Base-by-base conservation (phyloP, 441 rosid genomes). In the Metrosideros polymorpha region DNA sequence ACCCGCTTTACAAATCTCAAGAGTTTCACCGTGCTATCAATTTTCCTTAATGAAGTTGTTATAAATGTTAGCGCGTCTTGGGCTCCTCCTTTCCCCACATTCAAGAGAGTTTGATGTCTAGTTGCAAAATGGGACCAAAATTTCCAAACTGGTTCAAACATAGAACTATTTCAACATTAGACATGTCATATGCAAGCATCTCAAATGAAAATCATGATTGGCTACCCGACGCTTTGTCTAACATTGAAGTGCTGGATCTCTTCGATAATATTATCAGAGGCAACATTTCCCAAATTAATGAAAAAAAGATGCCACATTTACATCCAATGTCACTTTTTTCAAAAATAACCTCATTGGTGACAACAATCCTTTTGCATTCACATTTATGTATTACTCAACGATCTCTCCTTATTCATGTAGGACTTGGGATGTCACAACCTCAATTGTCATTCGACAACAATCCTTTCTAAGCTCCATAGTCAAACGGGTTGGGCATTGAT, bases 251-350 rank as follows among this genome's bases (percentile, higher is more conserved):
- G 59, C 29, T 55, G 59, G 29, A 55, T 55, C 59, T 55, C 59
- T 55, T 55, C 59, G n/a, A 55, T 55, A 9, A 55, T 55, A 55
- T 55, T 55, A 25, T 55, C 59, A 55, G 27, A 25, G 59, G 29
- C 59, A 9, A 9, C 14, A 55, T 25, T 55, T 95, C 94, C 12
- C 85, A 56, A 57, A 91, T 92, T 50, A 90, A 91, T 25, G 85
- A 87, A 51, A 86, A 52, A 52, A 89, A 92, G 71, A 93, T 92
- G 95, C 95, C 95, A n/a, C 86, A 89, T 85, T 83, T 95, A 83
- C 84, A 90, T 86, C 91, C 85, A 5, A 24, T 94, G n/a, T 87
- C 91, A 84, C 91, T n/a, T n/a, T 91, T 86, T 91, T 92, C 47
- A 27, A 83, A 5, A 94, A 94, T 89, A 86, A 86, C 88, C 94